Evolutionary conservation across 2,329 filamentous ascomycete genomes (phyloP).

Genomic region (Cladosporium sp.): DNA sequence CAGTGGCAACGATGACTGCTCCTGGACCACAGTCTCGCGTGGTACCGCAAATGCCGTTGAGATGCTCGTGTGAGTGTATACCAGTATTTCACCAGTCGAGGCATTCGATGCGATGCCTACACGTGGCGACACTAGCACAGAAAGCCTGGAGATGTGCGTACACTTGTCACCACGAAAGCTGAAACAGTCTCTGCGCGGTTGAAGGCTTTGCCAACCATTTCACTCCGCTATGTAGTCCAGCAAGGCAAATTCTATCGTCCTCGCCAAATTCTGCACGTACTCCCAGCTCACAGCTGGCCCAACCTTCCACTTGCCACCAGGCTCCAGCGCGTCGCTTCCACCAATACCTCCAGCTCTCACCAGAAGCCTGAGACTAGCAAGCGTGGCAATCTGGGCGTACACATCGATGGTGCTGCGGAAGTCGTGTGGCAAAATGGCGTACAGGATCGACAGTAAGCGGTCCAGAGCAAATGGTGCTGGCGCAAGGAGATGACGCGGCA

Average conservation of each 20-base stretch:
- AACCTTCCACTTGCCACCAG: constrained; percentile 73
- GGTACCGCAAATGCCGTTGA: no score
- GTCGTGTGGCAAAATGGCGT: constrained; percentile 59
- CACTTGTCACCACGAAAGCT: no score
- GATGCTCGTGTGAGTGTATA: no score
- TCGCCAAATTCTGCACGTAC: constrained; percentile 67
- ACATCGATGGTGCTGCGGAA: constrained; percentile 50
- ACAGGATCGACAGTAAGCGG: constrained; percentile 75
- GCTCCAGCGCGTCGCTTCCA: constrained; percentile 65
- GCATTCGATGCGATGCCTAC: no score
- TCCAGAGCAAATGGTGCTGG: constrained; percentile 77
- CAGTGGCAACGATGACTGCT: no score
- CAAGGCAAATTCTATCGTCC: constrained; percentile 75
- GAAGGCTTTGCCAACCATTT: no score
- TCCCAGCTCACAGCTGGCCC: constrained; percentile 72
- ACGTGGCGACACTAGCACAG: no score
- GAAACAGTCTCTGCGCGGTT: no score
- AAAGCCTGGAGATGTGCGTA: no score
- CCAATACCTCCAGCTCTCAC: constrained; percentile 62
- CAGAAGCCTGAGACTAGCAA: constrained; percentile 70
- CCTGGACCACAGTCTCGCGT: no score
- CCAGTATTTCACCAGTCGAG: no score
- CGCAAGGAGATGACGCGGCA: constrained; percentile 74
- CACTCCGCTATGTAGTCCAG: constrained; percentile 74
- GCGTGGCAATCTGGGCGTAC: constrained; percentile 64